phyloP scores from a whole-genome alignment of 176 grass and related monocot genomes.

The Lolium perenne region DNA sequence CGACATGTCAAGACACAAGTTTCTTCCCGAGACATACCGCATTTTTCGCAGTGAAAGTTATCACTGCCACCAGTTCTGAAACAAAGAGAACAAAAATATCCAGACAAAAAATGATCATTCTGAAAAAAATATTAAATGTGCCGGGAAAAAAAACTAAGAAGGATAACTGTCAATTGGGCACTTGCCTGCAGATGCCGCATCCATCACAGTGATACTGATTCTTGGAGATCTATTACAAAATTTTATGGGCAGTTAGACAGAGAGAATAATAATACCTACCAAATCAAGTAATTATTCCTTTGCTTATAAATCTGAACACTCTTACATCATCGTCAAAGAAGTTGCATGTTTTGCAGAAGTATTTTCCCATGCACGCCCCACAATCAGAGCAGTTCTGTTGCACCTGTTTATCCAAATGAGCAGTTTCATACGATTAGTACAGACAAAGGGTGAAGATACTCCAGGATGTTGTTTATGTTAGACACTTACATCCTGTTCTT shows the following conservation, averaged over 20 bases:
- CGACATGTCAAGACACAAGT: not conserved
- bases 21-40: conserved; percentile 47
- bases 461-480: not conserved
- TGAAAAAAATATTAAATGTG: not conserved
- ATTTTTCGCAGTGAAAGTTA: conserved; percentile 75
- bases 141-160: not conserved
- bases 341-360: conserved; percentile 80
- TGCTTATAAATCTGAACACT: not conserved
- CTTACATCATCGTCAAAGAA: conserved; percentile 91
- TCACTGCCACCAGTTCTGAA: conserved; percentile 68
- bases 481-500: conserved; percentile 84
- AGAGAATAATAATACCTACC: not conserved
- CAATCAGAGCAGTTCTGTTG: conserved; percentile 72
- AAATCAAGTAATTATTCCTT: not conserved
- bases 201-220: conserved; percentile 82
- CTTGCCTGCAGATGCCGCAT: conserved; percentile 89
- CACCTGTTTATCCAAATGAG: conserved; percentile 49
- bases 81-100: not conserved
- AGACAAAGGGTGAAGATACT: not conserved
- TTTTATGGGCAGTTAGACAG: not conserved
- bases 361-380: conserved; percentile 77
- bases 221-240: conserved; percentile 63
- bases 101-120: conserved; percentile 22
- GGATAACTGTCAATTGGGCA: not conserved
- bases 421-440: not conserved